Conservation (phyloP, 306 rosid species). For the Phaseolus lunatus region DNA sequence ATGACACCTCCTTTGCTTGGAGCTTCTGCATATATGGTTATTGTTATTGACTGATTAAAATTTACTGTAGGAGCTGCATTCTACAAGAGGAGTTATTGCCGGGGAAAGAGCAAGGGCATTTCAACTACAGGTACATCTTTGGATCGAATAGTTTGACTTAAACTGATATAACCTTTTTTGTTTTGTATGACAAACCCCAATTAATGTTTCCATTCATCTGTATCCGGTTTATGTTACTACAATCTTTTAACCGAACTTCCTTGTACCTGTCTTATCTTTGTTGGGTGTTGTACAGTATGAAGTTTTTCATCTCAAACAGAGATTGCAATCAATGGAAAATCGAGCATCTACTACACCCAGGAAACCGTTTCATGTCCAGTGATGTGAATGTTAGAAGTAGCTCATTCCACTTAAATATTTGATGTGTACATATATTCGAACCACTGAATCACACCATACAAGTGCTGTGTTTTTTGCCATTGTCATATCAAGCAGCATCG, state of each 20-base stretch:
- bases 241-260: slow-evolving; percentile 29
- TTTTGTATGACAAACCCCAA: background rate
- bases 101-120: slow-evolving; percentile 93
- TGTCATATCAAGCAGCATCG: background rate
- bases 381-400: slow-evolving; percentile 3
- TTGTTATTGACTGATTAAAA: slow-evolving; percentile 19
- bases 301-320: slow-evolving; percentile 94
- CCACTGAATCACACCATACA: slow-evolving; percentile 10
- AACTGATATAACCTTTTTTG: background rate
- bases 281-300: slow-evolving; percentile 65
- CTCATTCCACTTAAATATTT: background rate
- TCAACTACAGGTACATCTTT: slow-evolving; percentile 80
- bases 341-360: slow-evolving; percentile 90
- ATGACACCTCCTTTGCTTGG: background rate
- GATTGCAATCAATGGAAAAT: slow-evolving; percentile 91
- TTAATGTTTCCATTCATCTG: background rate
- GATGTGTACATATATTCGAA: slow-evolving; percentile 32
- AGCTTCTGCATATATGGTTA: slow-evolving; percentile 1
- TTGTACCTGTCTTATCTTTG: background rate
- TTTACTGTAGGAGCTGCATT: slow-evolving; percentile 79
- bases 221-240: background rate
- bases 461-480: background rate
- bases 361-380: slow-evolving; percentile 82
- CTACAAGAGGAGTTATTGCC: slow-evolving; percentile 90
- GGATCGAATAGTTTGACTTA: background rate